Percentiles rank a stretch among this genome's conserved stretches.
Evolutionary conservation across 495 filamentous ascomycete species (phyloP).

Genomic region (Pseudevernia furfuracea): DNA sequence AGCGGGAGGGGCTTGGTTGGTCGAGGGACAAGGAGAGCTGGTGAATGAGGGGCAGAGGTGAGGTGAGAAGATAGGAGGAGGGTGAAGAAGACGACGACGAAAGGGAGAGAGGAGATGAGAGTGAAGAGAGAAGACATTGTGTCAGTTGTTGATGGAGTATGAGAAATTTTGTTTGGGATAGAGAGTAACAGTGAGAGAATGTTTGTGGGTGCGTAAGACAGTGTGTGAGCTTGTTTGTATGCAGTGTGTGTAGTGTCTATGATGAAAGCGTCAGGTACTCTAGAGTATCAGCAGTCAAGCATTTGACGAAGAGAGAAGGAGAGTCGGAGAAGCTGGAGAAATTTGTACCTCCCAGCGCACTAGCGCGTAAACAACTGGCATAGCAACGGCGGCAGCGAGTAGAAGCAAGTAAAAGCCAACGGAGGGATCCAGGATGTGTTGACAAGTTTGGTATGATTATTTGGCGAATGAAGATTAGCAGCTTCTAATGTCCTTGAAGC

Average conservation of each 20-base stretch:
- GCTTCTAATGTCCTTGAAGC: no score
- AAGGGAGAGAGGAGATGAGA: background rate
- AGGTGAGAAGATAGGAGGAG: background rate
- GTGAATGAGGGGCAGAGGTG: background rate
- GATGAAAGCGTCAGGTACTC: conserved; percentile 5
- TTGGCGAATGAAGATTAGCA: no score
- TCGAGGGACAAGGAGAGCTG: background rate
- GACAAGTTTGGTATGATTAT: background rate
- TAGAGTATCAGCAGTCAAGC: conserved; percentile 7
- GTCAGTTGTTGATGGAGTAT: background rate
- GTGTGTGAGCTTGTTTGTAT: background rate
- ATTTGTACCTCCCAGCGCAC: background rate
- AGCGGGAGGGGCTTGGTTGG: background rate
- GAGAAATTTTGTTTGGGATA: background rate
- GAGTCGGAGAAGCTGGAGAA: background rate
- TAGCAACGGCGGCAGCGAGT: conserved; percentile 6
- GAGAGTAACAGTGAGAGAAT: background rate
- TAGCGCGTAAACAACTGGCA: conserved; percentile 10
- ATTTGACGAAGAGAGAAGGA: conserved; percentile 10
- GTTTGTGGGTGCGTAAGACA: background rate
- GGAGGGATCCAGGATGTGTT: background rate
- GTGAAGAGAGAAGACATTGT: conserved; percentile 1
- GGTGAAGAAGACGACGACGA: conserved; percentile 1
- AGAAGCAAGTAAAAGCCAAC: background rate
- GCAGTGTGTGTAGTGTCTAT: background rate